Evolutionary conservation across 225 moss, liverwort and hornwort genomes (phyloP), one percentile per base, ranked within the genome.

Genomic region (Bryoerythrophyllum caledonicum): DNA sequence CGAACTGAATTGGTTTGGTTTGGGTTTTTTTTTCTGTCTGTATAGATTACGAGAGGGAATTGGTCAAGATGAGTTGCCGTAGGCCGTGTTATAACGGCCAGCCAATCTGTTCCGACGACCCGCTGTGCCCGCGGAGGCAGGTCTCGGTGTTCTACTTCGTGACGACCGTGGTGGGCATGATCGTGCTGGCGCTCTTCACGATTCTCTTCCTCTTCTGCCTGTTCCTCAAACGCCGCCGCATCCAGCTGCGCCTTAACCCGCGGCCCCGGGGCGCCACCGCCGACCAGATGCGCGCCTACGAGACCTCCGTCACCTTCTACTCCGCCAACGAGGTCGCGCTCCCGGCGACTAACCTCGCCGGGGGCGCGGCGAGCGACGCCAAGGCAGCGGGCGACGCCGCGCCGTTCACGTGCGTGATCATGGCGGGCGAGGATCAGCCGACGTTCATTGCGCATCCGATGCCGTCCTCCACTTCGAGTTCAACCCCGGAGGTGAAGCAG

Each of bases 121-220:
- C 63, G 3, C 13, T 1, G 34, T 82, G 78, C 21, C 23, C 63
- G 1, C 67, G 51, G 15, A 68, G 30, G 38, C 67, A 72, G 40
- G 82, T 82, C 37, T 78, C 78, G 25, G 48, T 82, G 9, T 78
- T 82, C 74, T 82, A 82, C 57, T 82, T 82, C 24, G 74, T 82
- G 35, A 82, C 73, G 16, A 82, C 78, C 0, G 73, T 82, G 30
- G 69, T 78, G 56, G 78, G 78, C 57, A 82, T 82, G 82, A 38
- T 82, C 5, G 78, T 78, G 8, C 58, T 82, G 53, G 82, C 78
- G 8, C 19, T 82, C 30, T 82, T 82, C 64, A 73, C 73, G 0
- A 51, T 82, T 25, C 74, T 82, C 53, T 82, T 82, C 44, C 74
- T 82, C 60, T 74, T 74, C 51, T 74, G 74, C 66, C 52, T 78